Evolutionary conservation across 2,329 filamentous ascomycete genomes (phyloP), one percentile per base, ranked within the genome.

Genomic region (Didymella arachidicola): DNA sequence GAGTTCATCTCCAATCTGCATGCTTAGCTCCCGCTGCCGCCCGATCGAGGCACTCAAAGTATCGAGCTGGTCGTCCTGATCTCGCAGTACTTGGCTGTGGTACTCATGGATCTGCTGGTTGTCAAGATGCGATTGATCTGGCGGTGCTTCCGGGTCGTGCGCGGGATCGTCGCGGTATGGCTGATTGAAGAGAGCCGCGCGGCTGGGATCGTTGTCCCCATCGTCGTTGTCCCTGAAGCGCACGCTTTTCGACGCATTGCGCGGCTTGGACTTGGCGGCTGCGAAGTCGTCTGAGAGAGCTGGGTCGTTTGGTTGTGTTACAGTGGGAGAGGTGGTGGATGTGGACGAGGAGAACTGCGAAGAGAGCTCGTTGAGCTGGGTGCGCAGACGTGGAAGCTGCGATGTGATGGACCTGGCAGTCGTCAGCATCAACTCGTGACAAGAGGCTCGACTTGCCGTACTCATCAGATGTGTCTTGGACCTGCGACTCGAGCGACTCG

Each of bases 11-110:
- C 95, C 94, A 71, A 99, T 98, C 80, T 95, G 92, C 81, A 97
- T 96, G 73, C 90, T 93, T 61, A 99, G 83, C 80, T 98, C 92
- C 48, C 96, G 84, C 81, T 98, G 95, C 38, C 95, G 87, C 4
- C 91, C 86, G 67, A 99, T 97, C 57, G 87, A 92, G 70, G 88
- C 86, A n/a, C 93, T 92, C 4, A 99, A 81, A 10, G 85, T 83
- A 75, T 98, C 94, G n/a, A 99, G 84, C 76, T 97, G 93, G 65
- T 91, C 90, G 73, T 99, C 95, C 78, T 99, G 95, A 62, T 97
- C 89, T n/a, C 85, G 84, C 36, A 99, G 82, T 26, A 97, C 87
- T 62, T 87, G 87, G 55, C 84, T 81, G 79, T 99, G 95, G 77
- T 96, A 93, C 22, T 85, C 83, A 79, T 97, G 91, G 64, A 98